Base-by-base conservation (phyloP, 1,284 basidiomycete genomes). In the Takashimella tepidaria region DNA sequence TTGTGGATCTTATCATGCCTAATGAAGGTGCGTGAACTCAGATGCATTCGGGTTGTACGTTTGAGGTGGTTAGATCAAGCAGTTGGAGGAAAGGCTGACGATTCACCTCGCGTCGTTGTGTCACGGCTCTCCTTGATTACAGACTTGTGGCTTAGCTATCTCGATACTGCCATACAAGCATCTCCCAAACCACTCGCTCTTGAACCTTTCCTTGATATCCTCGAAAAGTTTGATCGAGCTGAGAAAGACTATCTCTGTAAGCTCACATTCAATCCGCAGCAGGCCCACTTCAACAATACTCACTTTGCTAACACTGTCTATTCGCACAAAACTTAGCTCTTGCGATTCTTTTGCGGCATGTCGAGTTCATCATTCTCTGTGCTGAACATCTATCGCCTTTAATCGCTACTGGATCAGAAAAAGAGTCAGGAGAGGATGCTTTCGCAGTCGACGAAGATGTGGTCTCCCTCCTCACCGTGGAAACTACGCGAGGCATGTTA, bases 201-300 rank as follows among this genome's bases (percentile, higher is more conserved):
- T 8, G 79, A 82, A 46, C 81, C 79, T 12, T 76, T 84, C 21
- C 66, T 80, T 42, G 82, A 84, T 45, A 69, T 89, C 11, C 71
- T 88, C 53, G 79, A 80, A n/a, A 60, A 84, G 45, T 91, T 86
- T 67, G 73, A 78, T 43, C 80, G 79, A 45, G 89, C 89, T 16
- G 87, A 89, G 68, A 75, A 73, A 16, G 89, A 92, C 64, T 92
- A 92, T 68, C 67, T 90, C 25, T 91, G 89, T 92, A 70, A 73
- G 88, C 72, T 52, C 57, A 45, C 62, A 55, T 51, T 43, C 51
- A 47, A 13, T 16, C 19, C 31, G 3, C 13, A 40, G n/a, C n/a
- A n/a, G n/a, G n/a, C n/a, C 43, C 13, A n/a, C 21, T 16, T 26
- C 25, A 19, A 37, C 41, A 27, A 23, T 49, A 51, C 46, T 63